phyloP scores from a whole-genome alignment of 140 eudicot species.

The Oenanthe javanica region DNA sequence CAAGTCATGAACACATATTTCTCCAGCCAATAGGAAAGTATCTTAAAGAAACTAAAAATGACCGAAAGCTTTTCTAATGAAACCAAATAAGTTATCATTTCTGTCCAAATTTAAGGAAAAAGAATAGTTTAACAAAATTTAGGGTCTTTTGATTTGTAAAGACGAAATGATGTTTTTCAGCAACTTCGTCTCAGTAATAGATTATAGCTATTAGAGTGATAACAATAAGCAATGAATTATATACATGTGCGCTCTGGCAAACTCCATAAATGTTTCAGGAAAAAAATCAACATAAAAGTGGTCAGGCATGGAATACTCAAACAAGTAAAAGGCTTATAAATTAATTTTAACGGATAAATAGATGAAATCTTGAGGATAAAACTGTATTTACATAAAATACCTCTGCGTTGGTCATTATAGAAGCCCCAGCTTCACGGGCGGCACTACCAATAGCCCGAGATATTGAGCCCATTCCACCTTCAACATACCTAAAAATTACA shows the following conservation, averaged over 20 bases:
- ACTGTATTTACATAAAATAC: constrained; percentile 31
- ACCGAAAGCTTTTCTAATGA: not conserved
- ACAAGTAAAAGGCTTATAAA: not conserved
- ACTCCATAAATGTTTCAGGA: not conserved
- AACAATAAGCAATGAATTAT: not conserved
- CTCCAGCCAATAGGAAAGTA: not conserved
- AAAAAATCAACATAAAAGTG: not conserved
- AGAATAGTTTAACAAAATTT: not conserved
- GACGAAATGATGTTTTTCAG: not conserved
- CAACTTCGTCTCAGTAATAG: not conserved
- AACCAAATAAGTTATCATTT: not conserved
- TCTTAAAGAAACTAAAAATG: not conserved
- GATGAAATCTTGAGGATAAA: not conserved
- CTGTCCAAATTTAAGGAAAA: not conserved
- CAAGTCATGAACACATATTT: constrained; percentile 2
- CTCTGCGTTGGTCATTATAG: constrained; percentile 75
- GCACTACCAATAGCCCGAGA: constrained; percentile 77
- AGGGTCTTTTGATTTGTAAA: not conserved
- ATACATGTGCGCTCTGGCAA: not conserved
- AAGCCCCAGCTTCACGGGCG: constrained; percentile 96
- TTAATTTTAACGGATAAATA: not conserved
- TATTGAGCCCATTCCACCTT: constrained; percentile 99
- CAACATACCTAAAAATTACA: constrained; percentile 63
- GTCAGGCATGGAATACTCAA: not conserved
- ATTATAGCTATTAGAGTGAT: not conserved